Evolutionary conservation across 352 stramenopile genomes (phyloP), one percentile per base, ranked within the genome.

Genomic region (Globisporangium cystogenes): DNA sequence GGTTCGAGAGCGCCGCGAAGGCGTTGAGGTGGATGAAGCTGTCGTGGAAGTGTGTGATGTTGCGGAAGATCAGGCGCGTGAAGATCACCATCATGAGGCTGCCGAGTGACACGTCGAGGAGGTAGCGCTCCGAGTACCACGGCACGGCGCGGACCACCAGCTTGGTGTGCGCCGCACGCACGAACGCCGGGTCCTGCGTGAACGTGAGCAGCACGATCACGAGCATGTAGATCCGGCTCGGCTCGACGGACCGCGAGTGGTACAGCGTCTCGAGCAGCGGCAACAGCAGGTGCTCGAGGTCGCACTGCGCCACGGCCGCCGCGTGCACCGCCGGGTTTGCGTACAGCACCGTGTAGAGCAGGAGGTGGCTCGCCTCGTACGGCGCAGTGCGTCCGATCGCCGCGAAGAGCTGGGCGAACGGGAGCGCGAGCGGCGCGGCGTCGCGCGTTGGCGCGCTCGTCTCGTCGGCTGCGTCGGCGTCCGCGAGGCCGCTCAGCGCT

Each of bases 1-100:
- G 65, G 49, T 93, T 93, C 14, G 76, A 91, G 3, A 93, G 56
- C 8, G 60, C 72, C 1, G 75, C 77, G 53, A 93, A 89, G 2
- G 76, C 80, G 39, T 90, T 86, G 33, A 87, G 46, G 37, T 93
- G 82, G 42, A 93, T 74, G 37, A 88, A 86, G 20, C 70, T 84
- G 60, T 93, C 82, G 36, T 89, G 80, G 48, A 88, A 87, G 42
- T 86, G 70, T 14, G 76, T 86, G 45, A 93, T 87, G 63, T 93
- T 93, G 43, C 73, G 76, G 49, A 82, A 77, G 29, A 91, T 76
- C 18, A 91, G 54, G 3, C 82, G 78, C 39, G 75, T 82, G 49
- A 93, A 85, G 47, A 93, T 78, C 29, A 93, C 65, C 62, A 90
- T 76, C 62, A 89, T 77, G 7, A 90, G 57, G 29, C 78, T 90